Percentiles rank a stretch among this genome's conserved stretches.
Evolutionary conservation across 2,329 filamentous ascomycete genomes (phyloP).

Genomic region (Aspergillus unguis): DNA sequence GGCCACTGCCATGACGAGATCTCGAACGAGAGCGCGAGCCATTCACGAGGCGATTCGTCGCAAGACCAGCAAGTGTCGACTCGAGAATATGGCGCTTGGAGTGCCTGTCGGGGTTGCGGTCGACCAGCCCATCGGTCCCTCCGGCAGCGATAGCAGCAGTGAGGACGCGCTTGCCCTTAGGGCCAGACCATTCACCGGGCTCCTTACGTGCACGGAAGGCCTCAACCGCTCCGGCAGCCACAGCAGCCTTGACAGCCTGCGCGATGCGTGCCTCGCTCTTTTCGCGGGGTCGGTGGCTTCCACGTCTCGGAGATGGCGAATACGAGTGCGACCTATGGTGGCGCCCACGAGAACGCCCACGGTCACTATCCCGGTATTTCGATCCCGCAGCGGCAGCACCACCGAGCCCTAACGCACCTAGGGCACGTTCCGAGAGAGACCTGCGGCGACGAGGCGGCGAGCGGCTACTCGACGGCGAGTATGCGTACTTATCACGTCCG

Average conservation of each 20-base stretch:
- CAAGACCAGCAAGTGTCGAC: slow-evolving; percentile 82
- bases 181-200: slow-evolving; percentile 82
- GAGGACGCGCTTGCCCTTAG: slow-evolving; percentile 86
- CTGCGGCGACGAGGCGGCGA: slow-evolving; percentile 43
- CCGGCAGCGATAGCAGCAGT: slow-evolving; percentile 84
- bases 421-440: slow-evolving; percentile 48
- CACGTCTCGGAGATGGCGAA: slow-evolving; percentile 50
- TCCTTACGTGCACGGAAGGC: slow-evolving; percentile 88
- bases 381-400: slow-evolving; percentile 33
- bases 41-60: slow-evolving; percentile 81
- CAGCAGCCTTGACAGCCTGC: slow-evolving; percentile 85
- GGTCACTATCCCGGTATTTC: slow-evolving; percentile 51
- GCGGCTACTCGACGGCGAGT: slow-evolving; percentile 39
- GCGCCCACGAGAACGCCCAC: slow-evolving; percentile 34
- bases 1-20: slow-evolving; percentile 60
- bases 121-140: slow-evolving; percentile 73
- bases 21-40: slow-evolving; percentile 72
- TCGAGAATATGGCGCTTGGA: slow-evolving; percentile 77
- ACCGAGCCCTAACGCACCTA: slow-evolving; percentile 58
- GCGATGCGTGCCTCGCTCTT: slow-evolving; percentile 62
- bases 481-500: slow-evolving; percentile 31
- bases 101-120: slow-evolving; percentile 67
- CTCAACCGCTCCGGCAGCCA: slow-evolving; percentile 86
- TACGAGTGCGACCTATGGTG: slow-evolving; percentile 48
- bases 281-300: slow-evolving; percentile 50